These are phyloP conservation scores for Pseudogymnoascus sp. DNA, from an alignment of 2,329 filamentous ascomycete species.

Conservation along the genomic window DNA sequence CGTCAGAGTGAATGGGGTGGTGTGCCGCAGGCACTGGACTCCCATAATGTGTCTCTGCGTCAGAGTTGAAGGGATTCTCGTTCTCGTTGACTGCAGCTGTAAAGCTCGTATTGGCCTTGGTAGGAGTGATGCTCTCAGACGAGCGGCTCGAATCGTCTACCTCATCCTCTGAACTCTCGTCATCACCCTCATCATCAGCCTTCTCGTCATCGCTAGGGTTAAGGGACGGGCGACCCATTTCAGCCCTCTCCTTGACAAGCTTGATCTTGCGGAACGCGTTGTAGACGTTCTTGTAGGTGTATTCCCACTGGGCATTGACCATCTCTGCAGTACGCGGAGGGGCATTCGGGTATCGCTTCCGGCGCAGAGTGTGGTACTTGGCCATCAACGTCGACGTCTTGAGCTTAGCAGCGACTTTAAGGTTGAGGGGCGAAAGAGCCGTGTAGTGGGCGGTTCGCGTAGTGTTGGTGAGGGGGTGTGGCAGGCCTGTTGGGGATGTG, in stretches of 20 bases:
- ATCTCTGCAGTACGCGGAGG: neutral
- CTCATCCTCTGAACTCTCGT: neutral
- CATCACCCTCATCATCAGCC: neutral
- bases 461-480: neutral
- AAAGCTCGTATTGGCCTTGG: neutral
- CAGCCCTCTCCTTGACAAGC: neutral
- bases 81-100: neutral
- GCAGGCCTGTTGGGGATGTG: neutral
- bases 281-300: neutral
- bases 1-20: neutral
- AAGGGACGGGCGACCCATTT: neutral
- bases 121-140: neutral
- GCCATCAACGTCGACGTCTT: neutral
- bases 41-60: neutral
- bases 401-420: neutral
- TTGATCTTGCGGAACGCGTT: neutral
- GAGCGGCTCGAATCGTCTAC: neutral
- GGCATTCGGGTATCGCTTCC: neutral
- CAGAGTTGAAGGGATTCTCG: neutral
- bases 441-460: neutral
- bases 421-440: neutral
- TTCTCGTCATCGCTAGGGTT: constrained; percentile 1
- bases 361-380: neutral
- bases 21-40: neutral
- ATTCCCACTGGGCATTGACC: neutral